These are phyloP conservation scores for Huntiella moniliformis DNA, from an alignment of 2,329 filamentous ascomycete genomes.

Conservation along the genomic window DNA sequence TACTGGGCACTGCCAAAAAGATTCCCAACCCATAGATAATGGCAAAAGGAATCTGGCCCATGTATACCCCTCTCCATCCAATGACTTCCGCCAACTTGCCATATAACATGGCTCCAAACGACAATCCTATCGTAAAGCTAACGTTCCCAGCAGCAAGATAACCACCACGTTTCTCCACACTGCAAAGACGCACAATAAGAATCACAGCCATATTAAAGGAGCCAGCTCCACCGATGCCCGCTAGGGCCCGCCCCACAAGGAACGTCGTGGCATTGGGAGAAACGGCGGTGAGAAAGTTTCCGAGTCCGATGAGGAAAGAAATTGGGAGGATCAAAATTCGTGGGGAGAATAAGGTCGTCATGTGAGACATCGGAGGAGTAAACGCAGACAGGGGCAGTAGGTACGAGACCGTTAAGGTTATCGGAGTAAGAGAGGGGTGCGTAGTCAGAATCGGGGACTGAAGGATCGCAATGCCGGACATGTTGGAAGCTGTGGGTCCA, in stretches of 20 bases:
- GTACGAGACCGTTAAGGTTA: constrained; percentile 52
- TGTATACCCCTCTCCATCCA: constrained; percentile 49
- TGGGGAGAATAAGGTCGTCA: constrained; percentile 57
- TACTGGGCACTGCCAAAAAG: constrained; percentile 43
- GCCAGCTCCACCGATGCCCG: constrained; percentile 51
- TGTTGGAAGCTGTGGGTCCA: constrained; percentile 36
- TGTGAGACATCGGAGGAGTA: constrained; percentile 50
- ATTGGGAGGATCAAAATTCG: constrained; percentile 44
- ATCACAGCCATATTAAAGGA: constrained; percentile 58
- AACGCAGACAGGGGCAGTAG: constrained; percentile 43
- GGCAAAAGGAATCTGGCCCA: constrained; percentile 47
- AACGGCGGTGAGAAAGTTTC: constrained; percentile 44
- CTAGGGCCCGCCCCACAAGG: constrained; percentile 46
- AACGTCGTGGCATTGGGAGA: constrained; percentile 43
- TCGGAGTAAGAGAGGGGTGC: too few relatives aligned
- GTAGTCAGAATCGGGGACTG: constrained; percentile 57
- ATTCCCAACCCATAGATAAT: constrained; percentile 42
- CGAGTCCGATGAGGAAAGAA: constrained; percentile 37
- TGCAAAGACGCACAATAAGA: constrained; percentile 55
- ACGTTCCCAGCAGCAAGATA: constrained; percentile 59
- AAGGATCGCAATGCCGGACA: constrained; percentile 64
- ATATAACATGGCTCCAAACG: constrained; percentile 51
- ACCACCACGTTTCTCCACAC: constrained; percentile 47
- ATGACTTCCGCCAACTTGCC: constrained; percentile 38
- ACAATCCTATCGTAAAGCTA: constrained; percentile 52